Conservation (phyloP, 2,329 filamentous ascomycete genomes). For the Stemphylium beticola region DNA sequence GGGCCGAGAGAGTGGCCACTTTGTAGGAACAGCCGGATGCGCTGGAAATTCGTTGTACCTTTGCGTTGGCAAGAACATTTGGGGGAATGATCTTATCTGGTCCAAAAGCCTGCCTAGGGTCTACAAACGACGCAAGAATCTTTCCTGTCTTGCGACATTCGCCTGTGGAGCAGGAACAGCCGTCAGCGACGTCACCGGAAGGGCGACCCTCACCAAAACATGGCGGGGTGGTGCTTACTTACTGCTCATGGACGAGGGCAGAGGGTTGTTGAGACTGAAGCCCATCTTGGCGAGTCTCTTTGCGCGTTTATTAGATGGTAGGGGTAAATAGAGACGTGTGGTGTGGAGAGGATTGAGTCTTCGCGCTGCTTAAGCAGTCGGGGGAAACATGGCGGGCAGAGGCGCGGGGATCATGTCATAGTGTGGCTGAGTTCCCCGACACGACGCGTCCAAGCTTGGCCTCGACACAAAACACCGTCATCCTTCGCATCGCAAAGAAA, state of each 20-base stretch:
- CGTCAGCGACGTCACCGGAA: slow-evolving; percentile 45
- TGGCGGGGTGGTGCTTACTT: slow-evolving; percentile 34
- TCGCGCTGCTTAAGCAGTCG: slow-evolving; percentile 5
- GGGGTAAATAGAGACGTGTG: background rate
- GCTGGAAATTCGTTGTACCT: slow-evolving; percentile 61
- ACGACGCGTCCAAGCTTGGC: slow-evolving; percentile 8
- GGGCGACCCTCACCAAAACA: slow-evolving; percentile 1
- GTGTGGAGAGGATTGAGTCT: slow-evolving; percentile 1
- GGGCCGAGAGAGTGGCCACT: slow-evolving; percentile 5
- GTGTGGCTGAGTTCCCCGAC: slow-evolving; percentile 12
- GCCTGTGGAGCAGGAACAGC: slow-evolving; percentile 61
- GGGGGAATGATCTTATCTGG: slow-evolving; percentile 98
- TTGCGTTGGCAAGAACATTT: slow-evolving; percentile 85
- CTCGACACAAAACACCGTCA: background rate
- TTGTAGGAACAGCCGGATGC: slow-evolving; percentile 5
- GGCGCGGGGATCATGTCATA: slow-evolving; percentile 13
- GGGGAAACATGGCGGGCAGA: slow-evolving; percentile 5
- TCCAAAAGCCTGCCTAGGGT: slow-evolving; percentile 89
- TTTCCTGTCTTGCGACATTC: slow-evolving; percentile 98
- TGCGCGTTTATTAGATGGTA: background rate
- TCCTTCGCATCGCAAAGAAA: too few species aligned
- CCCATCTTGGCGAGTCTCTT: slow-evolving; percentile 45
- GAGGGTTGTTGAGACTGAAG: slow-evolving; percentile 60
- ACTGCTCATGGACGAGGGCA: slow-evolving; percentile 61
- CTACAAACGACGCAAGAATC: slow-evolving; percentile 93